phyloP scores from a whole-genome alignment of 2,329 filamentous ascomycete genomes.

The Phialemoniopsis sp. region DNA sequence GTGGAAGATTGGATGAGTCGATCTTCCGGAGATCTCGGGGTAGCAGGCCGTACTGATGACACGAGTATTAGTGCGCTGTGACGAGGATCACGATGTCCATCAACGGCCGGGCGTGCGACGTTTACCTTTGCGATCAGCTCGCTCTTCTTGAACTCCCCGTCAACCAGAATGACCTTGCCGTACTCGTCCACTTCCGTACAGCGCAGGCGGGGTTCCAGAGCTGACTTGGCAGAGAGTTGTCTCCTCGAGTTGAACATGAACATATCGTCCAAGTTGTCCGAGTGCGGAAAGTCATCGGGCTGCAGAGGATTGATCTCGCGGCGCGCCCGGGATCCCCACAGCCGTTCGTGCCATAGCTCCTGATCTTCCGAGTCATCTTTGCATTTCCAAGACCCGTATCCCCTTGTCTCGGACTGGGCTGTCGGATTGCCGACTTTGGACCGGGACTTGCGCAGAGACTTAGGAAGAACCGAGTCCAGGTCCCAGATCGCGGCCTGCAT shows the following conservation, averaged over 20 bases:
- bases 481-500: conserved; percentile 14
- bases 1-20: conserved; percentile 90
- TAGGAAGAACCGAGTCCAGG: conserved; percentile 18
- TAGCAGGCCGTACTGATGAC: conserved; percentile 69
- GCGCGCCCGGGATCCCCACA: conserved; percentile 37
- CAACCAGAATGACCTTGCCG: conserved; percentile 87
- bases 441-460: conserved; percentile 8
- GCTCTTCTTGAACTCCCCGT: conserved; percentile 95
- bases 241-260: conserved; percentile 68
- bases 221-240: conserved; percentile 68
- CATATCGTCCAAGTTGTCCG: conserved; percentile 38
- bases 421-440: conserved; percentile 18
- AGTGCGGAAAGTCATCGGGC: conserved; percentile 54
- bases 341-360: conserved; percentile 38
- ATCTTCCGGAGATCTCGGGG: conserved; percentile 97
- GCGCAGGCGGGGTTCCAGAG: conserved; percentile 78
- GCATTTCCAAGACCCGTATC: no score
- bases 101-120: conserved; percentile 4
- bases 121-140: conserved; percentile 89
- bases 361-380: no score
- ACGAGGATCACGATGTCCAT: background rate
- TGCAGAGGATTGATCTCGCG: conserved; percentile 38
- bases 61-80: background rate
- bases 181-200: conserved; percentile 95
- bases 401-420: no score